Base-by-base conservation (phyloP, 345 rosid genomes). In the Citrus glauca region DNA sequence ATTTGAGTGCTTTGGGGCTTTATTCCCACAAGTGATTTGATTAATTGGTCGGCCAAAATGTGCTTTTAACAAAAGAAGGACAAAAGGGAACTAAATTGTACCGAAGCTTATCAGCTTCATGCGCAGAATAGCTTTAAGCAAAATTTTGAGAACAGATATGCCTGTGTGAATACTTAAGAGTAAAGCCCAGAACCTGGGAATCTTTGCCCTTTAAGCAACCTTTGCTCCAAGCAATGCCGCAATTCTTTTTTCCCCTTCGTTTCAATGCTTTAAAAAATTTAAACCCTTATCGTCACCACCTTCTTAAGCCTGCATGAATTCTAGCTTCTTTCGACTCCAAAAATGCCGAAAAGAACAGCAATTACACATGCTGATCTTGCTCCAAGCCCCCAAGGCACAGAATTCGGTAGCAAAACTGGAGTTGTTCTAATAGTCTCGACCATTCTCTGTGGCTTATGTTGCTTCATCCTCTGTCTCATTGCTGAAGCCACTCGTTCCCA, bases 401-500 rank as follows among this genome's bases (percentile, higher is more conserved):
- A 87, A 65, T 86, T 94, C 60, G 87, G 90, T 53, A 92, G 99
- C 93, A 91, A 84, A 80, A 87, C 92, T 0, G 92, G 91, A 13
- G 85, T 84, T 9, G 67, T 81, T 48, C 71, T 94, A 5, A 77
- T 87, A 2, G 83, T 88, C 73, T 74, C 89, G n/a, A 92, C 93
- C 70, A 85, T 92, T 57, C 81, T 91, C 45, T 88, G 84, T 27
- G 98, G 99, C 66, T 85, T 94, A 9, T 81, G 89, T 28, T 89
- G 97, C 89, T 96, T 92, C 85, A 62, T 91, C 71, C 89, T 96
- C 42, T 92, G 98, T 73, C 94, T 96, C 73, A 61, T 91, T 32
- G 97, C 98, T 0, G 99, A 96, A 90, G 97, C 95, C 72, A 88
- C 93, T 5, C 95, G 90, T 79, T 92, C 99, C 56, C 94, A 84